Percentiles rank a stretch among this genome's conserved stretches.
These are phyloP conservation scores for Dactylellina leptospora DNA, from an alignment of 2,329 filamentous ascomycete genomes.

Conservation along the genomic window DNA sequence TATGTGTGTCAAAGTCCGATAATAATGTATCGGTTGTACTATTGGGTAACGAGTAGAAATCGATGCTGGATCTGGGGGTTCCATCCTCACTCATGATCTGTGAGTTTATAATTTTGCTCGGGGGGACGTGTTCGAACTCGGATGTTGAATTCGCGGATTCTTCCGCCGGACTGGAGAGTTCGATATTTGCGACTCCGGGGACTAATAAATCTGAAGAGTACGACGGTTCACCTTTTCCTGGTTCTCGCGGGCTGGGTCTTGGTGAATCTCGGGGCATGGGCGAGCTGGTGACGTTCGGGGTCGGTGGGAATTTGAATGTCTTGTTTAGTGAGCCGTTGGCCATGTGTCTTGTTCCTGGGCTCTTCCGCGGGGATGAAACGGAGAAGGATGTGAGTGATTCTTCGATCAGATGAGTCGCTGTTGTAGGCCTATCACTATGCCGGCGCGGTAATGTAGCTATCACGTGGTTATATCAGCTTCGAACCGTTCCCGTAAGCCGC, in stretches of 20 bases:
- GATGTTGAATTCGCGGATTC: constrained; percentile 59
- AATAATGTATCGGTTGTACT: constrained; percentile 91
- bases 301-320: constrained; percentile 69
- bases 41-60: constrained; percentile 95
- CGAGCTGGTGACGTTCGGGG: constrained; percentile 56
- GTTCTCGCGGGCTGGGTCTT: constrained; percentile 54
- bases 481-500: background rate
- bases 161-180: constrained; percentile 60
- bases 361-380: constrained; percentile 39
- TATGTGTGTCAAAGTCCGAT: constrained; percentile 77
- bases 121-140: constrained; percentile 57
- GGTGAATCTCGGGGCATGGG: constrained; percentile 54
- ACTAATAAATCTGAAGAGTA: constrained; percentile 48
- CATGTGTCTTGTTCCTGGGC: constrained; percentile 28
- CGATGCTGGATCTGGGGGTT: constrained; percentile 88
- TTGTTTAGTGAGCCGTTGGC: constrained; percentile 45
- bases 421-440: constrained; percentile 14
- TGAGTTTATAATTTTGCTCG: constrained; percentile 59
- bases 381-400: constrained; percentile 52
- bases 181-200: constrained; percentile 56
- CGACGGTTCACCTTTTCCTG: constrained; percentile 56
- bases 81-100: constrained; percentile 74
- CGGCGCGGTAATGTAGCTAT: constrained; percentile 38
- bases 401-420: constrained; percentile 42
- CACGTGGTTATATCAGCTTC: constrained; percentile 1